Evolutionary conservation across 768 basidiomycete genomes (phyloP).

Genomic region (Trametes punicea): DNA sequence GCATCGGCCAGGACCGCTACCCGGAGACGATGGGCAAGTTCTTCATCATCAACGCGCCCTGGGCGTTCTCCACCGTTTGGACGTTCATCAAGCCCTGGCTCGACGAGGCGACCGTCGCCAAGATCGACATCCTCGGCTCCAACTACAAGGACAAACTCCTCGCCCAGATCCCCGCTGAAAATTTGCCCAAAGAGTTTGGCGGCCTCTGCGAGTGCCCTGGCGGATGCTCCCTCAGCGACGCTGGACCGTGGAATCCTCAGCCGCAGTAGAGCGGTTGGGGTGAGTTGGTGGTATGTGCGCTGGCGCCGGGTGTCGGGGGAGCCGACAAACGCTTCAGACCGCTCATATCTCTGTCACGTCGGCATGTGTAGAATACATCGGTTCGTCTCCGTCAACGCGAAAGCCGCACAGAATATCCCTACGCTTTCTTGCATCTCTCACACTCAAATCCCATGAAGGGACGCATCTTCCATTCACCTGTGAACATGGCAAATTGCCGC

Average conservation of each 20-base stretch:
- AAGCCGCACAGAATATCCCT: not conserved
- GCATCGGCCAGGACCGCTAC: slow-evolving; percentile 87
- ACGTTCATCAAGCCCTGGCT: slow-evolving; percentile 86
- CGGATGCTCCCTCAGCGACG: slow-evolving; percentile 86
- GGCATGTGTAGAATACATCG: slow-evolving; percentile 9
- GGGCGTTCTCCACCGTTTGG: slow-evolving; percentile 90
- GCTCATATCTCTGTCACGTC: not conserved
- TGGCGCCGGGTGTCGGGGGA: not conserved
- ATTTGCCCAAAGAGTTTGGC: slow-evolving; percentile 82
- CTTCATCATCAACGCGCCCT: slow-evolving; percentile 98
- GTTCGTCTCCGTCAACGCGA: not conserved
- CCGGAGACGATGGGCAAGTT: slow-evolving; percentile 97
- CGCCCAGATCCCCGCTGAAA: slow-evolving; percentile 79
- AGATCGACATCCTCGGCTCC: slow-evolving; percentile 87
- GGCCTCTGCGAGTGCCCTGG: slow-evolving; percentile 74
- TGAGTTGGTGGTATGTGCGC: not conserved
- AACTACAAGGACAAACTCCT: slow-evolving; percentile 73
- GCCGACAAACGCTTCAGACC: not conserved
- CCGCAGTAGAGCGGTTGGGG: not conserved
- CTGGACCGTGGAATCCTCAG: slow-evolving; percentile 79
- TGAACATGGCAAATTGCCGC: not conserved
- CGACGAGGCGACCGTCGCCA: slow-evolving; percentile 90
- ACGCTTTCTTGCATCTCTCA: too few relatives aligned
- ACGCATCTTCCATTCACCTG: not conserved
- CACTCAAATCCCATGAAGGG: too few relatives aligned